Percentiles rank a stretch among this genome's conserved stretches.
Conservation (phyloP, 331 rosid genomes). For the Phaseolus coccineus region DNA sequence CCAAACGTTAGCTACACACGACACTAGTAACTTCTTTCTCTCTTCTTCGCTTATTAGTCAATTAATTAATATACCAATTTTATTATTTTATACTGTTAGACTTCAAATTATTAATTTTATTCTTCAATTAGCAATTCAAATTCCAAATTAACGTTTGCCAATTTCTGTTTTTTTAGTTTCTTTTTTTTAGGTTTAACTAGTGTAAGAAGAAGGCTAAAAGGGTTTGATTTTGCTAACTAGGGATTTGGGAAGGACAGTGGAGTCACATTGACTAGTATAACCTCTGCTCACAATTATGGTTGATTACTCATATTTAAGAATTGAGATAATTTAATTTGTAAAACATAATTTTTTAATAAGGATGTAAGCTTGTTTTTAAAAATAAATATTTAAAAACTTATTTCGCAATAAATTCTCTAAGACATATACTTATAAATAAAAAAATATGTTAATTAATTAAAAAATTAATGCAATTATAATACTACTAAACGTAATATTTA, state of each 20-base stretch:
- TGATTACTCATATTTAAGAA: background rate
- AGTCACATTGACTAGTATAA: slow-evolving; percentile 36
- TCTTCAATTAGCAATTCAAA: background rate
- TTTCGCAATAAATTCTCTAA: no score
- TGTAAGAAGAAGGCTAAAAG: background rate
- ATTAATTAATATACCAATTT: no score
- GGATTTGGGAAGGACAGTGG: background rate
- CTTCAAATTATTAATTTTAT: background rate
- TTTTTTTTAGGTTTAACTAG: background rate
- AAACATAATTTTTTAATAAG: no score
- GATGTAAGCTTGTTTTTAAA: no score
- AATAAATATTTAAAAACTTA: no score
- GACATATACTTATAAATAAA: no score
- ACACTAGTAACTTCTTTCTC: slow-evolving; percentile 18
- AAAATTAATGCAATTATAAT: no score
- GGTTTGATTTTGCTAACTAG: background rate
- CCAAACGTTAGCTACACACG: background rate
- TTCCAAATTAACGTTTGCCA: background rate
- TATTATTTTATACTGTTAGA: background rate
- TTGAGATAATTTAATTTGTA: no score
- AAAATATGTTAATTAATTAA: no score
- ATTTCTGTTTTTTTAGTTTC: background rate
- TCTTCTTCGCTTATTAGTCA: background rate
- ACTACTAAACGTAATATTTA: no score
- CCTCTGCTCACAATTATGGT: background rate